Conservation (phyloP, 2,329 filamentous ascomycete species). For the Aspergillus sp. region DNA sequence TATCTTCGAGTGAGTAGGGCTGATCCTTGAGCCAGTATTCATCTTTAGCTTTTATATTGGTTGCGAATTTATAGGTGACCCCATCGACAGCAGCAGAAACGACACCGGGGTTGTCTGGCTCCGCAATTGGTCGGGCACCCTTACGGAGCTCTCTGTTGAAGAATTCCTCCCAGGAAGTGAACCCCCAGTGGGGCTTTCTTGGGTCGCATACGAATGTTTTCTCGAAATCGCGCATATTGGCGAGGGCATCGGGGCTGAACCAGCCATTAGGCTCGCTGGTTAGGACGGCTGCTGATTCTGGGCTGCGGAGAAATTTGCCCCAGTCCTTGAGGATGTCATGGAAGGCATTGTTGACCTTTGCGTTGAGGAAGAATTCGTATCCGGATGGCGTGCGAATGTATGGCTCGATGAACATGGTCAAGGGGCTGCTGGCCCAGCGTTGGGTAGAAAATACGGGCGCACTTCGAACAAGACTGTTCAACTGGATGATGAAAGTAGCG, state of each 20-base stretch:
- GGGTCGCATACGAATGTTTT: background rate
- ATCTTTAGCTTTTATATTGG: constrained; percentile 57
- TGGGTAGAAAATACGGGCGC: background rate
- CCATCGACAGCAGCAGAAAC: constrained; percentile 68
- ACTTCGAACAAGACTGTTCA: background rate
- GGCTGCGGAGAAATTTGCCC: background rate
- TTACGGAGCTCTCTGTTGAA: constrained; percentile 62
- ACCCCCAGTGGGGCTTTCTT: background rate
- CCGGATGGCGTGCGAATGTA: background rate
- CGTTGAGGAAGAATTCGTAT: background rate
- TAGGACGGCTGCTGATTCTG: background rate
- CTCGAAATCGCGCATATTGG: background rate
- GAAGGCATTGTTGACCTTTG: background rate
- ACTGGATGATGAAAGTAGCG: background rate
- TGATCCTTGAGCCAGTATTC: constrained; percentile 55
- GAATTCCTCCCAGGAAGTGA: constrained; percentile 62
- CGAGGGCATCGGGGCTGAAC: background rate
- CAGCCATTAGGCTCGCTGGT: background rate
- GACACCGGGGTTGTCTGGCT: constrained; percentile 50
- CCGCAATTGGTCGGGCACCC: constrained; percentile 58
- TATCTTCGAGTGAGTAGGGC: constrained; percentile 2
- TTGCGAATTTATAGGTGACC: constrained; percentile 54
- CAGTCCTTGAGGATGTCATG: background rate
- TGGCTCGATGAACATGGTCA: background rate
- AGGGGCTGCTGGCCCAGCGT: background rate